Base-by-base conservation (phyloP, 2,329 filamentous ascomycete species). In the Cladophialophora yegresii region DNA sequence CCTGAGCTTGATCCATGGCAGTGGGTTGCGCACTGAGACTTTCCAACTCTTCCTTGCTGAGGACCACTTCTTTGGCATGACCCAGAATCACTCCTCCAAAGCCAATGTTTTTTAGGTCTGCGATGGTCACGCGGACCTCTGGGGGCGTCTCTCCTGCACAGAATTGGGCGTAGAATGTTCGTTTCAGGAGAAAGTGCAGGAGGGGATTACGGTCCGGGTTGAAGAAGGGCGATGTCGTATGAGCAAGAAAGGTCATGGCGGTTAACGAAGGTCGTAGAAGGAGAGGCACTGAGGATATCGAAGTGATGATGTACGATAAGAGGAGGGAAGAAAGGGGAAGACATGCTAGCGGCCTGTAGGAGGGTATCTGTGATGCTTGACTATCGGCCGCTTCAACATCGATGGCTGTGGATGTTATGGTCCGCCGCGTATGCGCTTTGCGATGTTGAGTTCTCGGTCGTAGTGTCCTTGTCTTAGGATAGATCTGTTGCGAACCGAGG, bases 141-240 rank as follows among this genome's bases (percentile, higher is more conserved):
- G 75, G 72, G 0, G 84, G 81, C 55, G 85, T 89, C 77, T 92
- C 89, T 30, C 93, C 93, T 0, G 91, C 91, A 76, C 93, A 97
- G 77, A 96, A 97, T 72, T 97, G 93, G 26, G 87, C 87, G 75
- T 96, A 96, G 72, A 96, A 92, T 0, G 91, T 96, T 73, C 87
- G 85, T 75, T 92, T 92, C 56, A 96, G 81, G 49, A 92, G 74
- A 65, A 81, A 85, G 50, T 87, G 84, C 16, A 96, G 82, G 1
- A 93, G 54, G 0, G 86, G 86, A 74, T 96, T 96, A 58, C 79
- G 82, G 73, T 96, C 91, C 4, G 92, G 87, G 75, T 89, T 88
- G 63, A 95, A 81, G 0, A 92, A 61, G 1, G 84, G 79, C 63
- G 80, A 87, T 57, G 84, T 84, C 28, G 89, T 87, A 75, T 91